A percentile compares a stretch with the other conserved stretches of the same genome.
phyloP scores from a whole-genome alignment of 1,284 basidiomycete species.

The Irpex lacteus region DNA sequence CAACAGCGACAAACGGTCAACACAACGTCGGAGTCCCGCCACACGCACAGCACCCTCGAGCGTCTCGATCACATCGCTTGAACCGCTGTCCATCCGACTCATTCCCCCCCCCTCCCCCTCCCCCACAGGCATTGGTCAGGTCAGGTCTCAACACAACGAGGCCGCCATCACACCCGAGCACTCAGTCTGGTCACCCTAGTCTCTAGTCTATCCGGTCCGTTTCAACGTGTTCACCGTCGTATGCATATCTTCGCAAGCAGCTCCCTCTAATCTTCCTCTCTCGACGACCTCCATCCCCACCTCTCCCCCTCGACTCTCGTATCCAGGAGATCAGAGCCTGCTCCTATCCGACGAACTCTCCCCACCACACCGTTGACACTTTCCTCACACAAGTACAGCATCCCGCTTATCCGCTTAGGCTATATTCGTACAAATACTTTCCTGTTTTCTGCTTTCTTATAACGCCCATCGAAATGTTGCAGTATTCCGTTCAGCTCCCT shows the following conservation, averaged over 20 bases:
- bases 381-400: conserved; percentile 1
- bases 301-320: conserved; percentile 20
- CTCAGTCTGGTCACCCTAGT: background rate
- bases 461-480: conserved; percentile 51
- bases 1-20: conserved; percentile 6
- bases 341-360: background rate
- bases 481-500: conserved; percentile 58
- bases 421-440: background rate
- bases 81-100: background rate
- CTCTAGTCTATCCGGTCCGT: conserved; percentile 14
- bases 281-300: conserved; percentile 8
- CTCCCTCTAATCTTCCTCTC: conserved; percentile 19
- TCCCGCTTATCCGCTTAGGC: background rate
- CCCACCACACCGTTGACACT: background rate
- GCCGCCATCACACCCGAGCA: conserved; percentile 9
- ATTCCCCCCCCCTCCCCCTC: background rate
- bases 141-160: conserved; percentile 5
- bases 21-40: conserved; percentile 3
- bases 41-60: background rate
- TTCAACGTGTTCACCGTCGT: conserved; percentile 25
- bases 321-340: conserved; percentile 21
- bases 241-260: conserved; percentile 29
- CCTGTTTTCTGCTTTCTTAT: conserved; percentile 7
- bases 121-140: conserved; percentile 4
- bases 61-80: background rate